Percentiles rank a stretch among this genome's conserved stretches.
phyloP scores from a whole-genome alignment of 2,329 filamentous ascomycete genomes.

The Aspergillus sp. region DNA sequence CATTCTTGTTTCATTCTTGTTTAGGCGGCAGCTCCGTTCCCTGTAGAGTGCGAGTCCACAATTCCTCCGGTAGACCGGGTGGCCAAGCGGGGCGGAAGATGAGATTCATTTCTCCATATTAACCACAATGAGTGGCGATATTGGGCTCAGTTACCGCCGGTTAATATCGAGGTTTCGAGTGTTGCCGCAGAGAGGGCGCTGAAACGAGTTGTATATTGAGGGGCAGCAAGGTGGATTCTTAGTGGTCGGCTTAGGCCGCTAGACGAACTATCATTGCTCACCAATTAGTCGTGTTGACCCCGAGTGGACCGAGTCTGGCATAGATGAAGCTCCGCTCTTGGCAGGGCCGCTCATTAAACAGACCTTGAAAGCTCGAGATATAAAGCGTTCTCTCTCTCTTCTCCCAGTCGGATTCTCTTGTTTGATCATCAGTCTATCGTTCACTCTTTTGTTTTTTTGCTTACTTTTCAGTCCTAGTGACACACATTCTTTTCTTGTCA shows the following conservation, averaged over 20 bases:
- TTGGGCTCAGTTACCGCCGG: not conserved
- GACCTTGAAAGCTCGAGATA: not conserved
- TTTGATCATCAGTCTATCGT: not conserved
- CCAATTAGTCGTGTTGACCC: not conserved
- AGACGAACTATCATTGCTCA: not conserved
- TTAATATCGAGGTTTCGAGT: conserved; percentile 3
- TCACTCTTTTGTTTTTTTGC: not conserved
- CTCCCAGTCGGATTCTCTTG: not conserved
- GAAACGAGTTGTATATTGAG: conserved; percentile 12
- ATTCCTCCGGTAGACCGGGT: not conserved
- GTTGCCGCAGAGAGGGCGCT: not conserved
- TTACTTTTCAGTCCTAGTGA: conserved; percentile 5
- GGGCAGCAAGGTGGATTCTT: not conserved
- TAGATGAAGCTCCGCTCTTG: conserved; percentile 13
- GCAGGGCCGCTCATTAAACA: conserved; percentile 15
- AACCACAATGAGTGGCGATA: not conserved
- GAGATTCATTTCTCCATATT: conserved; percentile 1
- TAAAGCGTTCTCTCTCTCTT: not conserved
- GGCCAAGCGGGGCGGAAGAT: not conserved
- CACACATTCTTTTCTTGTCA: conserved; percentile 5
- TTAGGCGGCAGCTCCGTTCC: not conserved
- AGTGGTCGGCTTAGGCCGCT: not conserved
- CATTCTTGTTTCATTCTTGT: not conserved
- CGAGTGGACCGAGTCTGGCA: conserved; percentile 9
- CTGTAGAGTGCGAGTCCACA: not conserved